Conservation (phyloP, 2,329 filamentous ascomycete species). For the Cucurbitaria berberidis region DNA sequence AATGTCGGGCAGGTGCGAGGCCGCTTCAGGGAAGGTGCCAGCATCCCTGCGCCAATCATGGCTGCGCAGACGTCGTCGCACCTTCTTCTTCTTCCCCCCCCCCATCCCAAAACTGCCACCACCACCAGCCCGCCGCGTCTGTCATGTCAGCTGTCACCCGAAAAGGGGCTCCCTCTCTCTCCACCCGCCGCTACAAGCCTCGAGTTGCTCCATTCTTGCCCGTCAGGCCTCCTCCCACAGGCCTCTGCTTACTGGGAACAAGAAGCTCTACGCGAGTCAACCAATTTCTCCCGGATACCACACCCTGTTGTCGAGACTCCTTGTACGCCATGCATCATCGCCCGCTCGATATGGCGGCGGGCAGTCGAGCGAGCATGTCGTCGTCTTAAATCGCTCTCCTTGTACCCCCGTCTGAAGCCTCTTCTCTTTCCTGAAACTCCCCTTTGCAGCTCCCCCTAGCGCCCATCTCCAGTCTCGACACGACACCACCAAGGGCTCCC, state of each 20-base stretch:
- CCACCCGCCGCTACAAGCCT: not conserved
- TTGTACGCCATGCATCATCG: constrained; percentile 31
- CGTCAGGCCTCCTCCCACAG: too few species aligned
- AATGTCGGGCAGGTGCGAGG: constrained; percentile 26
- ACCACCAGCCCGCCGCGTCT: constrained; percentile 13
- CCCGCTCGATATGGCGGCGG: constrained; percentile 10
- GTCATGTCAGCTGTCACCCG: constrained; percentile 38
- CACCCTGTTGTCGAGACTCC: constrained; percentile 20
- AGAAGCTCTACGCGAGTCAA: constrained; percentile 25
- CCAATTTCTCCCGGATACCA: constrained; percentile 1
- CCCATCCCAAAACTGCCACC: constrained; percentile 33
- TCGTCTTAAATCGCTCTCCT: constrained; percentile 28
- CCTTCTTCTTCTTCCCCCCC: too few species aligned
- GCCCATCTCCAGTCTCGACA: constrained; percentile 23
- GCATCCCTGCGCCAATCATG: constrained; percentile 43
- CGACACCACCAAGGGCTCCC: constrained; percentile 25
- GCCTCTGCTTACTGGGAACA: too few species aligned
- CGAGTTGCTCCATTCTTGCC: too few species aligned
- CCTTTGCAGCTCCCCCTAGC: constrained; percentile 36
- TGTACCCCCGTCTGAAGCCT: constrained; percentile 34
- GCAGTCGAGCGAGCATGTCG: constrained; percentile 1
- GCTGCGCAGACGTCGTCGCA: constrained; percentile 24
- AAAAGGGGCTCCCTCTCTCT: not conserved
- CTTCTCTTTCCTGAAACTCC: constrained; percentile 27
- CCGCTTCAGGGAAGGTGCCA: constrained; percentile 26